Percentiles rank a stretch among this genome's conserved stretches.
Evolutionary conservation across 495 filamentous ascomycete genomes (phyloP).

Genomic region (Tuber aestivum): DNA sequence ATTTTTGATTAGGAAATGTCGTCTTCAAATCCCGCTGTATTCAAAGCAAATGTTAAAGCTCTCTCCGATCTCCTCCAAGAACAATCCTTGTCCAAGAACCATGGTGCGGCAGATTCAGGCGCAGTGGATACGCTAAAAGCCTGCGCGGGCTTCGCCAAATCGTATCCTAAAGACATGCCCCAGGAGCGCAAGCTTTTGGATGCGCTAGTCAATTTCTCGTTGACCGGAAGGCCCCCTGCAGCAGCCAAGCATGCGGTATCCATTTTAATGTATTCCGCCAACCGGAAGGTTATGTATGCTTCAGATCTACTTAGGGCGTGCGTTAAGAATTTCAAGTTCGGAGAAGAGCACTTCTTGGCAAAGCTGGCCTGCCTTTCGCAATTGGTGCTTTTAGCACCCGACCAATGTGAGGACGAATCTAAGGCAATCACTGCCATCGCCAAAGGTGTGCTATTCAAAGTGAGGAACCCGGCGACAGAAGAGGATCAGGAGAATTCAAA

Average conservation of each 20-base stretch:
- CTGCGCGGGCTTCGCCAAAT: conserved; percentile 79
- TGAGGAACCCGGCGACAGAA: conserved; percentile 53
- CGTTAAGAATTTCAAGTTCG: conserved; percentile 70
- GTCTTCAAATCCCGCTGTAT: conserved; percentile 73
- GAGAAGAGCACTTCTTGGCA: conserved; percentile 68
- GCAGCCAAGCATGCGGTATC: conserved; percentile 90
- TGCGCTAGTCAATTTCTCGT: conserved; percentile 70
- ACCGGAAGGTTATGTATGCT: conserved; percentile 78
- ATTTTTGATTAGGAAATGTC: conserved; percentile 61
- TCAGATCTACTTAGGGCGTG: conserved; percentile 73
- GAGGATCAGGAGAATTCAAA: conserved; percentile 45
- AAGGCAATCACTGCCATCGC: conserved; percentile 75
- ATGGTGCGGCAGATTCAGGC: conserved; percentile 57
- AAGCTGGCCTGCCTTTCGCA: conserved; percentile 78
- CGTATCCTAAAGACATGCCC: conserved; percentile 76
- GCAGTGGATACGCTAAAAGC: conserved; percentile 88
- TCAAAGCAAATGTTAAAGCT: conserved; percentile 86
- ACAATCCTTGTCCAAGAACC: conserved; percentile 60
- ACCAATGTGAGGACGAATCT: conserved; percentile 63
- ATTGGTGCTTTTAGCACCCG: conserved; percentile 68
- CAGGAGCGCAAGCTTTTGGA: conserved; percentile 77
- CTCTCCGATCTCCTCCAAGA: conserved; percentile 79
- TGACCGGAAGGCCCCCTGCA: conserved; percentile 71
- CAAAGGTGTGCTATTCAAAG: conserved; percentile 65
- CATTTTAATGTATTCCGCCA: conserved; percentile 68